These are phyloP conservation scores for Schwanniomyces occidentalis DNA, from an alignment of 805 yeast species.

Conservation along the genomic window DNA sequence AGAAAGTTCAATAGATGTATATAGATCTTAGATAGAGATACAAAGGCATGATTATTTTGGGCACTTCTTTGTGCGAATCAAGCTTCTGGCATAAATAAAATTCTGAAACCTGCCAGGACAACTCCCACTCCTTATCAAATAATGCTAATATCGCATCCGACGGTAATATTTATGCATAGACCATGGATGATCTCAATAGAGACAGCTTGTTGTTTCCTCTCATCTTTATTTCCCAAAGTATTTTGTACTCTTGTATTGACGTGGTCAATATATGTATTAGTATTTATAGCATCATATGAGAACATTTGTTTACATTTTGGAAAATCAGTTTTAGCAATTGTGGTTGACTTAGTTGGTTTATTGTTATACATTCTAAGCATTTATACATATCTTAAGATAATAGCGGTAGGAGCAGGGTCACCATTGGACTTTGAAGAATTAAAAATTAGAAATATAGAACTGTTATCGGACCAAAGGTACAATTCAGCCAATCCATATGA, in stretches of 20 bases:
- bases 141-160: conserved; percentile 25
- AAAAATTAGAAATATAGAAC: conserved; percentile 18
- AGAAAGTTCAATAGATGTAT: conserved; percentile 6
- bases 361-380: conserved; percentile 38
- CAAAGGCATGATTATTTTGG: too few relatives aligned
- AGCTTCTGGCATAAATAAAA: too few relatives aligned
- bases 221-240: conserved; percentile 50
- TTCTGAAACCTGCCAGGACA: too few relatives aligned
- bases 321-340: conserved; percentile 12
- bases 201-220: conserved; percentile 32
- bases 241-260: conserved; percentile 42
- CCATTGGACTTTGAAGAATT: conserved; percentile 58
- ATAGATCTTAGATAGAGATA: too few relatives aligned
- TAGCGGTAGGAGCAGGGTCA: conserved; percentile 62
- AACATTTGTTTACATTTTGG: conserved; percentile 12
- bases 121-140: too few relatives aligned
- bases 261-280: conserved; percentile 49
- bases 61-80: too few relatives aligned
- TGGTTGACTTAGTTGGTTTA: conserved; percentile 22
- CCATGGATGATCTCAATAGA: conserved; percentile 15
- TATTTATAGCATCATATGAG: conserved; percentile 15
- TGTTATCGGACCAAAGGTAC: conserved; percentile 12
- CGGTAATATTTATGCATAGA: conserved; percentile 17
- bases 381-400: conserved; percentile 53
- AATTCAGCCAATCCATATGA: conserved; percentile 15